phyloP scores from a whole-genome alignment of 2,329 filamentous ascomycete species.

The Karstenula rhodostoma region DNA sequence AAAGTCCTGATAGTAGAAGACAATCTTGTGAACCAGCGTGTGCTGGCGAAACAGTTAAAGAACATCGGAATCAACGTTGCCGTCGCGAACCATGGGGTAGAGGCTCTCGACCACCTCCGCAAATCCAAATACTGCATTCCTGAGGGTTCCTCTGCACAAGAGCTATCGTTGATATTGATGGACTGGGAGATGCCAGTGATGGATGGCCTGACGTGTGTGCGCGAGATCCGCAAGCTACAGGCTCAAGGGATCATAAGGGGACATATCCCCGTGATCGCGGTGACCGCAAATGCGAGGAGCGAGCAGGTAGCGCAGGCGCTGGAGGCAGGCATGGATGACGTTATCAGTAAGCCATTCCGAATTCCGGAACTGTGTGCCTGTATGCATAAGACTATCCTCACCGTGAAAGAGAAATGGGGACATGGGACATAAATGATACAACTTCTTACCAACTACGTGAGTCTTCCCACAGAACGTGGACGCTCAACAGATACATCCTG shows the following conservation, averaged over 20 bases:
- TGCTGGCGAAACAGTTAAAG: conserved; percentile 51
- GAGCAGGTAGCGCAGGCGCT: conserved; percentile 40
- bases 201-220: conserved; percentile 40
- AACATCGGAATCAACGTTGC: conserved; percentile 47
- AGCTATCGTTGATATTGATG: conserved; percentile 60
- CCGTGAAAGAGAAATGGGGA: background rate
- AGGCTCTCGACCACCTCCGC: conserved; percentile 46
- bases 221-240: conserved; percentile 38
- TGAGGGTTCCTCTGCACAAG: background rate
- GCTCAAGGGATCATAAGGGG: conserved; percentile 25
- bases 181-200: conserved; percentile 49
- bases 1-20: conserved; percentile 48
- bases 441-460: background rate
- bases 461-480: background rate
- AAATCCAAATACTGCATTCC: conserved; percentile 31
- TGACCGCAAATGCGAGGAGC: conserved; percentile 46
- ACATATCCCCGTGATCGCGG: conserved; percentile 42
- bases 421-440: background rate
- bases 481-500: background rate
- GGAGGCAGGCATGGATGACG: conserved; percentile 52
- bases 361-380: conserved; percentile 33
- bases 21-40: conserved; percentile 53
- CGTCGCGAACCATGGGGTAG: conserved; percentile 50
- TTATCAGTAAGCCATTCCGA: conserved; percentile 79
- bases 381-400: conserved; percentile 3